phyloP scores from a whole-genome alignment of 2,329 filamentous ascomycete species.

The Arthrinium puccinioides region DNA sequence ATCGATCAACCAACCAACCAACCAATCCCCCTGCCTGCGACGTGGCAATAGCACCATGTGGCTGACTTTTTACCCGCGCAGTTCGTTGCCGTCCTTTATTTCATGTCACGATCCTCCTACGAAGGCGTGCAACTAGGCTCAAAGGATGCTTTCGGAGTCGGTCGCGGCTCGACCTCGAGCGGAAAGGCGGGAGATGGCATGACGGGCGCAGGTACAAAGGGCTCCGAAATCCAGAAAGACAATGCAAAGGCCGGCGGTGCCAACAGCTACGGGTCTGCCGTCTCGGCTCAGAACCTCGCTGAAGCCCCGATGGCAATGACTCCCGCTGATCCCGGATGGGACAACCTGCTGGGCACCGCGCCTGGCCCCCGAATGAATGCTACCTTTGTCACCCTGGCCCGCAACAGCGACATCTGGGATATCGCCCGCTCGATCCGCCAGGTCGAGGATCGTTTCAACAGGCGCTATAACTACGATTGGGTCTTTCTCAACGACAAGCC shows the following conservation, averaged over 20 bases:
- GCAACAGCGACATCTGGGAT: slow-evolving; percentile 93
- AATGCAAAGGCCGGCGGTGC: slow-evolving; percentile 10
- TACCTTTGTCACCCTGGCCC: slow-evolving; percentile 91
- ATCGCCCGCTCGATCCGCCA: slow-evolving; percentile 93
- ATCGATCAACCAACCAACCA: too few relatives aligned
- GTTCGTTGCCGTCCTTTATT: slow-evolving; percentile 70
- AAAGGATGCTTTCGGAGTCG: slow-evolving; percentile 17
- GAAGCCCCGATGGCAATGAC: slow-evolving; percentile 44
- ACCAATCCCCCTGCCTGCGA: not conserved
- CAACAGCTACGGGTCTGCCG: slow-evolving; percentile 14
- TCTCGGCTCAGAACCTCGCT: slow-evolving; percentile 27
- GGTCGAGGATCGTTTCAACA: slow-evolving; percentile 97
- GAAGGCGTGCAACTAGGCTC: slow-evolving; percentile 40
- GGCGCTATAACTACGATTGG: slow-evolving; percentile 96
- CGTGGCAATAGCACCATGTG: slow-evolving; percentile 7
- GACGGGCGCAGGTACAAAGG: slow-evolving; percentile 15
- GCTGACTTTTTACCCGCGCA: slow-evolving; percentile 19
- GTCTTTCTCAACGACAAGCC: slow-evolving; percentile 96
- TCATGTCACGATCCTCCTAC: slow-evolving; percentile 58
- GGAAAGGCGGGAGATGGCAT: slow-evolving; percentile 10
- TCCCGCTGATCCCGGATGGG: slow-evolving; percentile 45
- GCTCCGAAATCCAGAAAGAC: slow-evolving; percentile 7
- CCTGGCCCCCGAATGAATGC: slow-evolving; percentile 82
- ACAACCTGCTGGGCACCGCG: slow-evolving; percentile 43
- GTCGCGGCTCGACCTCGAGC: slow-evolving; percentile 16